phyloP scores from a whole-genome alignment of 1,284 basidiomycete species.

The Fomes fomentarius region DNA sequence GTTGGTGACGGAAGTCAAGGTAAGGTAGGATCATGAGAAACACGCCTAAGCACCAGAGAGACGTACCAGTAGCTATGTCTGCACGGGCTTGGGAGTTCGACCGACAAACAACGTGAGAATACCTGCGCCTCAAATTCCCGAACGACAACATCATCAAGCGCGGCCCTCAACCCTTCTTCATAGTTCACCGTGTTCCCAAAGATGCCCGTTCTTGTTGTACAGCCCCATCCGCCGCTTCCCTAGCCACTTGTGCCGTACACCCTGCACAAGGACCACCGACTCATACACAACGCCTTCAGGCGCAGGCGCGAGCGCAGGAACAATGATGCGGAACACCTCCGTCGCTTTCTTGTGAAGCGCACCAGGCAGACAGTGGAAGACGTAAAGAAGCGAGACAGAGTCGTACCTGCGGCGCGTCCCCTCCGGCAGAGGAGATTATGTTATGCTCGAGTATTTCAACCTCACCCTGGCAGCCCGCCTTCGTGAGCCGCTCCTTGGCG shows the following conservation, averaged over 20 bases:
- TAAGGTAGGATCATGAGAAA: too few species aligned
- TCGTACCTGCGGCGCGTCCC: slow-evolving; percentile 18
- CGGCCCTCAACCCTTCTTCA: slow-evolving; percentile 19
- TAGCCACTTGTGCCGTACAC: slow-evolving; percentile 26
- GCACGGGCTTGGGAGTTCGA: not conserved
- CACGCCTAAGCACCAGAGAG: too few species aligned
- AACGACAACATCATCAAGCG: slow-evolving; percentile 22
- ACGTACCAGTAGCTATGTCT: too few species aligned
- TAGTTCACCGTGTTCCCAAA: slow-evolving; percentile 26
- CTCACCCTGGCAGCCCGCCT: slow-evolving; percentile 23
- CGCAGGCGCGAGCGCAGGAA: slow-evolving; percentile 21
- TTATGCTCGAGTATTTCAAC: slow-evolving; percentile 24
- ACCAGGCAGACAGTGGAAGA: slow-evolving; percentile 31
- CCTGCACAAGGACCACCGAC: slow-evolving; percentile 26
- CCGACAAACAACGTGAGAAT: slow-evolving; percentile 25
- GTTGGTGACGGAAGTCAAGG: too few species aligned
- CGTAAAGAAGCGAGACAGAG: slow-evolving; percentile 29
- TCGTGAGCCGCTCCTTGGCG: slow-evolving; percentile 14
- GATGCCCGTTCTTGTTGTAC: slow-evolving; percentile 25
- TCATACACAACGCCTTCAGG: slow-evolving; percentile 28
- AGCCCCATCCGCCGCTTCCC: slow-evolving; percentile 20
- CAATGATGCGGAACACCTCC: slow-evolving; percentile 15
- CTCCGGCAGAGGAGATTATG: slow-evolving; percentile 19
- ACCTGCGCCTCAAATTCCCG: slow-evolving; percentile 25
- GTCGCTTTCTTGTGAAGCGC: slow-evolving; percentile 25